A percentile compares a stretch with the other conserved stretches of the same genome.
Evolutionary conservation across 2,329 filamentous ascomycete species (phyloP).

Genomic region (Magnaporthiopsis incrustans): DNA sequence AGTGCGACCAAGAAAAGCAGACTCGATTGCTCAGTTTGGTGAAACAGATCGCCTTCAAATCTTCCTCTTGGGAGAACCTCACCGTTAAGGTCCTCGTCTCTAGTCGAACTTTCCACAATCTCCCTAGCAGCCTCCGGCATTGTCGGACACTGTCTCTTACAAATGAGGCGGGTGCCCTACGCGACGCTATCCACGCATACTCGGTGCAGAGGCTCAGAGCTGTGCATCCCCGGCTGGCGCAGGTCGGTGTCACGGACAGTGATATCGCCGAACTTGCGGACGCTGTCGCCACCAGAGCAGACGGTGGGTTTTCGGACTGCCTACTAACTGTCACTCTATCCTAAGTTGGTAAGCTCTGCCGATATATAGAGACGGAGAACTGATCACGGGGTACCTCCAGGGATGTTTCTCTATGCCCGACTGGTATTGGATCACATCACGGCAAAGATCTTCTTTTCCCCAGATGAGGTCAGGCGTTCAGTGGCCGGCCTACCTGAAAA

Average conservation of each 20-base stretch:
- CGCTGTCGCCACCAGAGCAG: conserved; percentile 17
- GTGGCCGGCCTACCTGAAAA: background rate
- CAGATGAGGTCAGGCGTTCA: conserved; percentile 15
- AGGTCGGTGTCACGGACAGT: conserved; percentile 11
- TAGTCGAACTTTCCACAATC: conserved; percentile 12
- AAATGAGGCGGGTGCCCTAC: conserved; percentile 17
- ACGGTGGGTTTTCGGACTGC: conserved; percentile 12
- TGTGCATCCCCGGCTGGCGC: conserved; percentile 9
- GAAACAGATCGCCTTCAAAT: conserved; percentile 10
- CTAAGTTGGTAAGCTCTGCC: too few relatives aligned
- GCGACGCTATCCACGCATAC: conserved; percentile 14
- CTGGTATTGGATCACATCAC: conserved; percentile 26
- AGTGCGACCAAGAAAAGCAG: conserved; percentile 14
- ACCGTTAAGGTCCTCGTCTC: conserved; percentile 22
- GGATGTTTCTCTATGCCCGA: conserved; percentile 29
- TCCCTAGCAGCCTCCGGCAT: conserved; percentile 14
- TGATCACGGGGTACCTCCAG: conserved; percentile 11
- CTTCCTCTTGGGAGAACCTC: background rate
- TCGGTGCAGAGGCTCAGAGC: conserved; percentile 9
- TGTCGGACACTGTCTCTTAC: conserved; percentile 17
- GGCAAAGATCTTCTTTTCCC: conserved; percentile 21
- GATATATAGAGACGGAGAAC: too few relatives aligned
- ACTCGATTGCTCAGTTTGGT: conserved; percentile 11
- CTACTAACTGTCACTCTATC: too few relatives aligned
- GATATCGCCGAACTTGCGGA: conserved; percentile 14